Conservation (phyloP, 2,329 filamentous ascomycete genomes). For the Trichoderma lentiforme region DNA sequence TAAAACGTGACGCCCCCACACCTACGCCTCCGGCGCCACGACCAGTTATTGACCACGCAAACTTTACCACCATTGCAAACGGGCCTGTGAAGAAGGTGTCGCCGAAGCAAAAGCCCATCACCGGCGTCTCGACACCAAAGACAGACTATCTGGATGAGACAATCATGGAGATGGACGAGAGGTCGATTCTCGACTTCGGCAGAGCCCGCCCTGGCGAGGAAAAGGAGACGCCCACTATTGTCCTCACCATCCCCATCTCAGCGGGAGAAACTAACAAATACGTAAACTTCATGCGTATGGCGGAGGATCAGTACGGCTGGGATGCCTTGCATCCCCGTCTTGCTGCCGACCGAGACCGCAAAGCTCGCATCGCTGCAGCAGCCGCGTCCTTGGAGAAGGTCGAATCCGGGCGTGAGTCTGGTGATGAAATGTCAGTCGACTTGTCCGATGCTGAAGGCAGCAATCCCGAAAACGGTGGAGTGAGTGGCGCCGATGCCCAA, state of each 20-base stretch:
- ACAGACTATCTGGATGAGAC: constrained; percentile 49
- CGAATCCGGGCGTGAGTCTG: constrained; percentile 64
- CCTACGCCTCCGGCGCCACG: constrained; percentile 27
- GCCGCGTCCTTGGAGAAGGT: constrained; percentile 79
- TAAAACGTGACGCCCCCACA: constrained; percentile 37
- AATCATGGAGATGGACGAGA: constrained; percentile 40
- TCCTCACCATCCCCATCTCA: constrained; percentile 76
- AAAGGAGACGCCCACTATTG: constrained; percentile 67
- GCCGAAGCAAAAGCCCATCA: constrained; percentile 45
- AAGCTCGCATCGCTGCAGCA: constrained; percentile 83
- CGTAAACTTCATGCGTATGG: constrained; percentile 91
- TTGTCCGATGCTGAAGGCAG: constrained; percentile 72
- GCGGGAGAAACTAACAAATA: constrained; percentile 78
- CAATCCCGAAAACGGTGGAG: constrained; percentile 76
- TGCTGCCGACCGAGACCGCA: constrained; percentile 81
- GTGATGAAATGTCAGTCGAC: constrained; percentile 83
- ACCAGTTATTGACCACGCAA: constrained; percentile 38
- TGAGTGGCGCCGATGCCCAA: constrained; percentile 58
- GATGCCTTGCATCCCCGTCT: constrained; percentile 88
- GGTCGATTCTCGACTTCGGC: constrained; percentile 61
- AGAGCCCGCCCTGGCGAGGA: constrained; percentile 59
- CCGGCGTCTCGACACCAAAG: constrained; percentile 45
- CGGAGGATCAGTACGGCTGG: constrained; percentile 91
- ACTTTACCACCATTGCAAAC: constrained; percentile 41
- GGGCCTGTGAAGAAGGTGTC: constrained; percentile 45